Percentiles rank a stretch among this genome's conserved stretches.
Conservation (phyloP, 2,329 filamentous ascomycete species). For the Zasmidium angulare region DNA sequence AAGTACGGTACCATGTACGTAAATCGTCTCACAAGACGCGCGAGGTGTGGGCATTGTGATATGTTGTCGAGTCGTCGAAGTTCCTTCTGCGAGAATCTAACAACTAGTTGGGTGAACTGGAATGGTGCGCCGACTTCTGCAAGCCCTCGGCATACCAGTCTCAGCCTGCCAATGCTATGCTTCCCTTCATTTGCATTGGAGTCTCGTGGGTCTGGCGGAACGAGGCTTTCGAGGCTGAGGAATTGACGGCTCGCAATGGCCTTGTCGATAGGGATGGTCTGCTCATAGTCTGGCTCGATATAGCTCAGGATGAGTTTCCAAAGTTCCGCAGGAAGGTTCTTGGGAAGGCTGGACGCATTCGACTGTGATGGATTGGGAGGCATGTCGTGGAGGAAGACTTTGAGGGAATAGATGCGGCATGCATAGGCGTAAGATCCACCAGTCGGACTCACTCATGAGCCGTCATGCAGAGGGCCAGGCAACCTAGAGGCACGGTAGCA, state of each 20-base stretch:
- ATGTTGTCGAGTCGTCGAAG: slow-evolving; percentile 52
- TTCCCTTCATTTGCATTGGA: slow-evolving; percentile 1
- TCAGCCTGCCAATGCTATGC: slow-evolving; percentile 8
- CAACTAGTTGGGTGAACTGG: slow-evolving; percentile 54
- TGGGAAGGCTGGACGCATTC: neutral
- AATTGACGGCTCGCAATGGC: slow-evolving; percentile 52
- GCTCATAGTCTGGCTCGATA: slow-evolving; percentile 53
- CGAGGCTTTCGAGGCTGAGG: slow-evolving; percentile 54
- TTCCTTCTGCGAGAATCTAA: slow-evolving; percentile 51
- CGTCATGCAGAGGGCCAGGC: neutral
- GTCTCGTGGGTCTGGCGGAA: slow-evolving; percentile 39
- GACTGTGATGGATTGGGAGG: neutral
- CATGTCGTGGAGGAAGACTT: neutral
- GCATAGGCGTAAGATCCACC: neutral
- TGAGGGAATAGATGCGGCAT: neutral
- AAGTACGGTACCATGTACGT: slow-evolving; percentile 62
- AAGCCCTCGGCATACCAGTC: slow-evolving; percentile 48
- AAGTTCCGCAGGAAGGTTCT: slow-evolving; percentile 8
- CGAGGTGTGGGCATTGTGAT: slow-evolving; percentile 50
- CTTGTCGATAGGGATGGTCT: slow-evolving; percentile 38
- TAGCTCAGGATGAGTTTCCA: slow-evolving; percentile 46
- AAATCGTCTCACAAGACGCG: slow-evolving; percentile 58
- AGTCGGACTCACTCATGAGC: neutral
- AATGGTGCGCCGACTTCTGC: slow-evolving; percentile 51
- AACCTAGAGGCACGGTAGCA: neutral